Evolutionary conservation across 768 basidiomycete genomes (phyloP), one percentile per base, ranked within the genome.

Genomic region (Crucibulum laeve): DNA sequence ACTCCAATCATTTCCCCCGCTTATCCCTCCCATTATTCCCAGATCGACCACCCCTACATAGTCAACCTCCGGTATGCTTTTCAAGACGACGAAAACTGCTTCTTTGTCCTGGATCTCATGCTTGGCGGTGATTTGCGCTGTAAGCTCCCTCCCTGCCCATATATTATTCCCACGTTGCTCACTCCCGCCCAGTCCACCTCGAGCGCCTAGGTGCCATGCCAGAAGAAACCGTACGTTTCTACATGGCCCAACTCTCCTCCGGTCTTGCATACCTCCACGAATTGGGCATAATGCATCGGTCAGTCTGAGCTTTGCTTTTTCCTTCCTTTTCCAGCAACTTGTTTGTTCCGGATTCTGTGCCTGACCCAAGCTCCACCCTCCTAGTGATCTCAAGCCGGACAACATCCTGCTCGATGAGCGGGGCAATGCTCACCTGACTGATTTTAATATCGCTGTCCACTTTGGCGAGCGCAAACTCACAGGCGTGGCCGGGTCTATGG

Each of bases 361-460:
- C 36, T 25, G 36, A 38, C 24, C 36, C 38, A 8, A 25, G 59
- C n/a, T 53, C 53, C 48, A 58, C 42, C 45, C 22, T 41, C 46
- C 40, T 49, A 95, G 94, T 19, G 95, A 98, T 62, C 68, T 99
- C 55, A 99, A 98, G 64, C 95, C 95, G 2, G 95, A 97, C 65
- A 97, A 98, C 62, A 92, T 99, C 51, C 81, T 99, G 14, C 80
- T 98, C 14, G 95, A 99, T 61, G 94, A 96, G 57, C 75, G 78
- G 39, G 95, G 95, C 1, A 93, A 99, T 55, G 94, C 94, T 5
- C 95, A 99, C 63, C 72, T 99, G 49, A 98, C 87, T 0, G 95
- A 99, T 61, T 96, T 99, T 67, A 99, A 99, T 62, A 99, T 99
- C 46, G 95, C 95, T 13, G 92, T 98, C 5, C 95, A 99, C 63